Evolutionary conservation across 768 basidiomycete species (phyloP).

Genomic region (Xerocomus brunneocitrinus): DNA sequence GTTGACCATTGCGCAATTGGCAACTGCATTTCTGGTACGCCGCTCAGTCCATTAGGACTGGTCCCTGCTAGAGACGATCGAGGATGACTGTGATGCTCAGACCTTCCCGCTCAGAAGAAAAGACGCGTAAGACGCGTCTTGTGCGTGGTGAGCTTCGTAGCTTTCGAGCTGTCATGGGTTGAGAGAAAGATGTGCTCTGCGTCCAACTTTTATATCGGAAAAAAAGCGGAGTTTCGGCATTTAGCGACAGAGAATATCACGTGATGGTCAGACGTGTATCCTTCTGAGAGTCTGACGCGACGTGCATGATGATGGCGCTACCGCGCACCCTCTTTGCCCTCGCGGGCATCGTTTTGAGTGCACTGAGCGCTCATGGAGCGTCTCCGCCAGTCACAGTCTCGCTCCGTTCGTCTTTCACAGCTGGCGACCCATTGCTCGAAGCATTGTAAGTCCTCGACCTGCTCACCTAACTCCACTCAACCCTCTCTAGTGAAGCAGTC

Average conservation of each 20-base stretch:
- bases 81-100: slow-evolving; percentile 28
- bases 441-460: slow-evolving; percentile 24
- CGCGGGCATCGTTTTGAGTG: slow-evolving; percentile 13
- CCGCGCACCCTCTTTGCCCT: slow-evolving; percentile 15
- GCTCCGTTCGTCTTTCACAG: slow-evolving; percentile 26
- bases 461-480: slow-evolving; percentile 1
- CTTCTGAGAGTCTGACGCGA: slow-evolving; percentile 2
- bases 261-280: slow-evolving; percentile 17
- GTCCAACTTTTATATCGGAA: slow-evolving; percentile 6
- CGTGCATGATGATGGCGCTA: slow-evolving; percentile 5
- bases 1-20: slow-evolving; percentile 10
- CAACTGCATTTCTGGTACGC: slow-evolving; percentile 30
- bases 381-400: slow-evolving; percentile 30
- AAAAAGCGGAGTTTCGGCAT: slow-evolving; percentile 17
- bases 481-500: slow-evolving; percentile 67
- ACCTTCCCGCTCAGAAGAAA: slow-evolving; percentile 32
- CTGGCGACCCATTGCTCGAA: slow-evolving; percentile 27
- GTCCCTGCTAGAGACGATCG: slow-evolving; percentile 29
- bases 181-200: neutral
- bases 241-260: slow-evolving; percentile 13
- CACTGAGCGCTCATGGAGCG: slow-evolving; percentile 14
- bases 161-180: slow-evolving; percentile 27
- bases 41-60: slow-evolving; percentile 24
- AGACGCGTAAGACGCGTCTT: slow-evolving; percentile 15
- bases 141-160: slow-evolving; percentile 29